Conservation (phyloP, 805 yeast genomes). For the Zygosaccharomyces rouxii region DNA sequence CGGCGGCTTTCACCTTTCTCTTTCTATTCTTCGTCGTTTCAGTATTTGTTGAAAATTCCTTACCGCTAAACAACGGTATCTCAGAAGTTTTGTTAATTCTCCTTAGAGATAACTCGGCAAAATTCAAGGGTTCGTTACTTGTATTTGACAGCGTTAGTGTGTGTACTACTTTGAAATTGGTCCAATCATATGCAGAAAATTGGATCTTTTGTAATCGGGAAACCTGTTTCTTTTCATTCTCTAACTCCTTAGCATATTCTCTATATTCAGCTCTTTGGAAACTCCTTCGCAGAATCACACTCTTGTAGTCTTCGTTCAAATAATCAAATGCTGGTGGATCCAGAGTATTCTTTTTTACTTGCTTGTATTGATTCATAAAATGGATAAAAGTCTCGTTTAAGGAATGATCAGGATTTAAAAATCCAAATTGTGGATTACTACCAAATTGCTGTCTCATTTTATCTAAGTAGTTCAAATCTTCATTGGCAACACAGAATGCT, state of each 20-base stretch:
- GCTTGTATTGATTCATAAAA: conserved; percentile 54
- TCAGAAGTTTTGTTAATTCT: conserved; percentile 6
- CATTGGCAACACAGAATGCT: conserved; percentile 58
- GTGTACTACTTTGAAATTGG: conserved; percentile 68
- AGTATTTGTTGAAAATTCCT: background rate
- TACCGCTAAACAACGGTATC: conserved; percentile 2
- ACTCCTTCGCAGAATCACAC: conserved; percentile 43
- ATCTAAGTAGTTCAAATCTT: conserved; percentile 40
- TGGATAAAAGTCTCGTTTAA: conserved; percentile 47
- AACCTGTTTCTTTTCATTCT: conserved; percentile 34
- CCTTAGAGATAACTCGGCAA: conserved; percentile 29
- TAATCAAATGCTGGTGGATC: conserved; percentile 23
- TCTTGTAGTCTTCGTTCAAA: conserved; percentile 28
- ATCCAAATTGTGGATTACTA: conserved; percentile 58
- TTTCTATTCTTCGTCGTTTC: conserved; percentile 36
- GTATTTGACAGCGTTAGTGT: conserved; percentile 60
- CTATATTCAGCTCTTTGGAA: conserved; percentile 54
- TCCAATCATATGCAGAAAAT: conserved; percentile 84
- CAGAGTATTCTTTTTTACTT: conserved; percentile 26
- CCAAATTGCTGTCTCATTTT: conserved; percentile 37
- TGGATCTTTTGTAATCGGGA: conserved; percentile 42
- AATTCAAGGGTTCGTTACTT: conserved; percentile 52
- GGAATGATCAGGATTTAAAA: conserved; percentile 57
- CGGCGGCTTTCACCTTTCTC: conserved; percentile 66
- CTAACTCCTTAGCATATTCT: conserved; percentile 36